Percentiles rank a stretch among this genome's conserved stretches.
phyloP scores from a whole-genome alignment of 768 basidiomycete genomes.

The Serendipita sp. region DNA sequence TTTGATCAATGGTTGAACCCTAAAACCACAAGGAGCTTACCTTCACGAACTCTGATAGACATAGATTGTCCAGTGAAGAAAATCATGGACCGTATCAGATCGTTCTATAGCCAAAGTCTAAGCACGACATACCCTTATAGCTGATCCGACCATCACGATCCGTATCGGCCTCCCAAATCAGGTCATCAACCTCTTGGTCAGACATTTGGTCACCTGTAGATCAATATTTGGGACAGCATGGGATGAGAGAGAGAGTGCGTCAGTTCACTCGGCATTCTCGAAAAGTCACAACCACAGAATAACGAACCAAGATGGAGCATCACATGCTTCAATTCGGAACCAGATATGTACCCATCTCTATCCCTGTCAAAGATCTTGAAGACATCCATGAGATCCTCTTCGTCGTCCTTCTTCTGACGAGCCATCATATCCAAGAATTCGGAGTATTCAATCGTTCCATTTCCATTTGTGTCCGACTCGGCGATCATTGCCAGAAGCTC shows the following conservation, averaged over 20 bases:
- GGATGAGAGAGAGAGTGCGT: too few relatives aligned
- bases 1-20: slow-evolving; percentile 6
- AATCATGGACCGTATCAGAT: slow-evolving; percentile 5
- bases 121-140: slow-evolving; percentile 44
- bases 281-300: not conserved
- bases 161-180: slow-evolving; percentile 92
- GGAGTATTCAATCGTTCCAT: slow-evolving; percentile 72
- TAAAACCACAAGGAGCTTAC: slow-evolving; percentile 19
- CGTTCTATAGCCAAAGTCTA: not conserved
- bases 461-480: slow-evolving; percentile 80
- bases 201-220: slow-evolving; percentile 65
- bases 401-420: slow-evolving; percentile 77
- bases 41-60: slow-evolving; percentile 54
- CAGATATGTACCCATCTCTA: slow-evolving; percentile 76
- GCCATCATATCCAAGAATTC: slow-evolving; percentile 79
- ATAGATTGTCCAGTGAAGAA: not conserved
- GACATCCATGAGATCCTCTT: slow-evolving; percentile 91
- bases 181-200: slow-evolving; percentile 80
- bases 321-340: slow-evolving; percentile 74
- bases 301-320: slow-evolving; percentile 75
- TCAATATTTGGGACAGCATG: not conserved
- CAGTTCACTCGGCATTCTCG: not conserved
- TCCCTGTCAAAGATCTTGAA: slow-evolving; percentile 98
- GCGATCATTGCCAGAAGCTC: slow-evolving; percentile 93
- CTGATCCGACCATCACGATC: slow-evolving; percentile 88